A percentile compares a stretch with the other conserved stretches of the same genome.
Conservation (phyloP, 2,329 filamentous ascomycete species). For the Paracamarosporium sp. region DNA sequence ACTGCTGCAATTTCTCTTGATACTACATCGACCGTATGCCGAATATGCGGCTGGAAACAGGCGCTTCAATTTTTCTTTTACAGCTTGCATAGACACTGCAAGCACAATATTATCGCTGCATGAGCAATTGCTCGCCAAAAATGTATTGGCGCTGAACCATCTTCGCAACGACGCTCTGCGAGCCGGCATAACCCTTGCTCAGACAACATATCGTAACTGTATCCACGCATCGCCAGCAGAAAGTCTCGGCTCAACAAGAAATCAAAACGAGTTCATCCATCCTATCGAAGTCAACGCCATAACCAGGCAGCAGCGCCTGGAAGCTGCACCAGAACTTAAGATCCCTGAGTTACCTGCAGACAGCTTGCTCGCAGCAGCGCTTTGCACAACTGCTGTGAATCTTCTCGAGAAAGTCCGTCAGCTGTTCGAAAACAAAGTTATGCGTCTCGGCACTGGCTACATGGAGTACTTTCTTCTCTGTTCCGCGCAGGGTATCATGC, state of each 20-base stretch:
- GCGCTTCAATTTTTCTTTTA: conserved; percentile 41
- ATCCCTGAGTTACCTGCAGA: conserved; percentile 29
- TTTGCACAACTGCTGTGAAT: conserved; percentile 33
- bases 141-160: conserved; percentile 30
- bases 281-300: conserved; percentile 11
- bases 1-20: conserved; percentile 41
- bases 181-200: conserved; percentile 31
- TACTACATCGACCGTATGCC: conserved; percentile 44
- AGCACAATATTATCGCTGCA: conserved; percentile 33
- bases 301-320: conserved; percentile 9
- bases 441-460: conserved; percentile 44
- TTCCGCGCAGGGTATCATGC: conserved; percentile 40
- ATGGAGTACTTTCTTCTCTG: conserved; percentile 44
- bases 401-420: conserved; percentile 37
- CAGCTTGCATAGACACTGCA: conserved; percentile 34
- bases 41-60: conserved; percentile 29
- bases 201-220: conserved; percentile 36
- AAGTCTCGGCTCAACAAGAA: not conserved
- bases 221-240: conserved; percentile 9
- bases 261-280: conserved; percentile 3
- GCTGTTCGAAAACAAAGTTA: conserved; percentile 41
- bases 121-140: conserved; percentile 26
- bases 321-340: conserved; percentile 13
- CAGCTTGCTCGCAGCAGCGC: conserved; percentile 32
- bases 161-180: conserved; percentile 40